Evolutionary conservation across 129 eudicot genomes (phyloP).

Genomic region (Centrapalus pauciflorus): DNA sequence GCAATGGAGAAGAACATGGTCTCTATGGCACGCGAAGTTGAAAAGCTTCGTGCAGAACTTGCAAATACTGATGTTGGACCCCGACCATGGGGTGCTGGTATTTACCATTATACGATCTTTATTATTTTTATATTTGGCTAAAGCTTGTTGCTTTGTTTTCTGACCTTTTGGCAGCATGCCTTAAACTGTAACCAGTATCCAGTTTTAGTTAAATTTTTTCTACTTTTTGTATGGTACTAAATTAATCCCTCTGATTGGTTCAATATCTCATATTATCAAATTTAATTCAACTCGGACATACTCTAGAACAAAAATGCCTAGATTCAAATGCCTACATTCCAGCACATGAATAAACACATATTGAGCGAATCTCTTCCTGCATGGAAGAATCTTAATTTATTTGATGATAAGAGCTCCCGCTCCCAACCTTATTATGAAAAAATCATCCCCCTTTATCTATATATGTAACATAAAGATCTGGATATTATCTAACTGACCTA

Average conservation of each 20-base stretch:
- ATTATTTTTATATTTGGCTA: slow-evolving; percentile 9
- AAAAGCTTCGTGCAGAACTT: slow-evolving; percentile 81
- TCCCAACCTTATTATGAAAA: too few relatives aligned
- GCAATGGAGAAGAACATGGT: slow-evolving; percentile 81
- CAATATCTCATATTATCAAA: neutral
- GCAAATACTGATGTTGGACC: slow-evolving; percentile 56
- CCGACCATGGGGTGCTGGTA: slow-evolving; percentile 75
- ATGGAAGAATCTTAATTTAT: too few relatives aligned
- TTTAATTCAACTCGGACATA: neutral
- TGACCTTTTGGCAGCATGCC: slow-evolving; percentile 4
- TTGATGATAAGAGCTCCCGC: too few relatives aligned
- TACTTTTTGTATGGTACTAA: neutral
- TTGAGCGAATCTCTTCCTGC: too few relatives aligned
- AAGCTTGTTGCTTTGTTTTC: slow-evolving; percentile 7
- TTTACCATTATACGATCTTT: slow-evolving; percentile 8
- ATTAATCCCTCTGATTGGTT: neutral
- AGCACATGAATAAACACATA: neutral
- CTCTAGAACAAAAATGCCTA: neutral
- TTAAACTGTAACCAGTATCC: slow-evolving; percentile 1
- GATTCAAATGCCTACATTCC: neutral
- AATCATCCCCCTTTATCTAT: too few relatives aligned
- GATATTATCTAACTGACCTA: too few relatives aligned
- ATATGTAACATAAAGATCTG: too few relatives aligned
- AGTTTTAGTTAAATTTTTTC: neutral
- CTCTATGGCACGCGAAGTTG: slow-evolving; percentile 85